Conservation (phyloP, 208 protist genomes). For the Herpetomonas samuelpessoai region DNA sequence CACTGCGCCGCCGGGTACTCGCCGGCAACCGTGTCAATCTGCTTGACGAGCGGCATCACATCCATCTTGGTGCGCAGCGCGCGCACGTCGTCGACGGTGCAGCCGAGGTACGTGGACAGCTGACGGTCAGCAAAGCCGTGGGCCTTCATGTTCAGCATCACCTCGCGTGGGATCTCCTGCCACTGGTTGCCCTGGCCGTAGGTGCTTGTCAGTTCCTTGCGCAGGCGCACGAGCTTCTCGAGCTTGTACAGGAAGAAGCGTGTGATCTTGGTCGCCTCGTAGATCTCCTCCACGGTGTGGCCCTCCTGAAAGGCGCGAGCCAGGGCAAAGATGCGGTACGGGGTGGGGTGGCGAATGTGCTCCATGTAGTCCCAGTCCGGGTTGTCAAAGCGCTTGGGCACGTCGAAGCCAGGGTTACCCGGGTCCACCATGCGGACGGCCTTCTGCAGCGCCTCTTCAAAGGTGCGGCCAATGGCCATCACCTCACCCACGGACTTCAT, state of each 20-base stretch:
- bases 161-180: conserved; percentile 38
- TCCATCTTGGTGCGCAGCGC: conserved; percentile 50
- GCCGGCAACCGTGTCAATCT: conserved; percentile 97
- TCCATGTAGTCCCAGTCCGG: conserved; percentile 80
- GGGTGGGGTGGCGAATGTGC: conserved; percentile 69
- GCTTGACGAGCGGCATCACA: conserved; percentile 94
- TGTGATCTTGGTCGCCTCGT: conserved; percentile 95
- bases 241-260: conserved; percentile 97
- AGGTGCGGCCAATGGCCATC: conserved; percentile 98
- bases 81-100: conserved; percentile 54
- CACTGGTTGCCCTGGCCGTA: conserved; percentile 20
- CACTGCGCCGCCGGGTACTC: conserved; percentile 96
- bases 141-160: conserved; percentile 82
- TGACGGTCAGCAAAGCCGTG: conserved; percentile 96
- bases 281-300: conserved; percentile 88
- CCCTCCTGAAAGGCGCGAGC: conserved; percentile 73
- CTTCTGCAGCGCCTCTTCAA: conserved; percentile 98
- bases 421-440: conserved; percentile 95
- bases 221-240: conserved; percentile 79
- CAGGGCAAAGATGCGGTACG: conserved; percentile 85
- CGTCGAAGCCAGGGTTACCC: conserved; percentile 84
- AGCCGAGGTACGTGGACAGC: conserved; percentile 71
- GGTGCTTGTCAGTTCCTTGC: conserved; percentile 22
- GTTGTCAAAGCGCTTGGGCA: conserved; percentile 47
- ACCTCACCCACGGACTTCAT: conserved; percentile 98